A percentile compares a stretch with the other conserved stretches of the same genome.
Conservation (phyloP, 306 rosid genomes). For the Begonia fuchsioides region DNA sequence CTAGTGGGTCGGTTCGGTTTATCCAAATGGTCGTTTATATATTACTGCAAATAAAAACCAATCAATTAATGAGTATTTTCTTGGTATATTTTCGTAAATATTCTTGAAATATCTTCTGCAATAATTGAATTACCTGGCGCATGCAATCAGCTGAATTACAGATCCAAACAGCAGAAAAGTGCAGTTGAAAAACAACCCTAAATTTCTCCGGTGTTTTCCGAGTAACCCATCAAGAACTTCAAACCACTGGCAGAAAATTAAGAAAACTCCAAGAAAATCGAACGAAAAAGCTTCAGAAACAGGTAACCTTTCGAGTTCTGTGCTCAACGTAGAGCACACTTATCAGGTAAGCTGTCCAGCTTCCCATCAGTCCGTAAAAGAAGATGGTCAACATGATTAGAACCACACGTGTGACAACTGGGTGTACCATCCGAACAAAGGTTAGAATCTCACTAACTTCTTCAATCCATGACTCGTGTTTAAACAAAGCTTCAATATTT, state of each 20-base stretch:
- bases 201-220: conserved; percentile 88
- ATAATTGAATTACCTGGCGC: conserved; percentile 54
- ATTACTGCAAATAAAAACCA: conserved; percentile 36
- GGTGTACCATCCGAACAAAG: no score
- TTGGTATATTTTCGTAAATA: neutral
- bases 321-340: conserved; percentile 85
- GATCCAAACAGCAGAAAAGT: conserved; percentile 98
- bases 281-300: no score
- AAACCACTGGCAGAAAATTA: conserved; percentile 58
- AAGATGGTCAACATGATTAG: conserved; percentile 93
- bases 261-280: neutral
- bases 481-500: no score
- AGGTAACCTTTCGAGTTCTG: conserved; percentile 95
- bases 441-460: no score
- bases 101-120: neutral
- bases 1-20: no score
- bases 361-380: conserved; percentile 89
- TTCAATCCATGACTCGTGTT: no score
- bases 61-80: no score
- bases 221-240: conserved; percentile 96
- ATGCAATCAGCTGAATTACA: conserved; percentile 90
- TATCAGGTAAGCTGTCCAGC: conserved; percentile 97
- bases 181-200: conserved; percentile 86
- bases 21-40: conserved; percentile 97
- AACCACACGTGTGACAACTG: conserved; percentile 82